Evolutionary conservation across 306 rosid species (phyloP), one percentile per base, ranked within the genome.

Genomic region (Cicer cuneatum): DNA sequence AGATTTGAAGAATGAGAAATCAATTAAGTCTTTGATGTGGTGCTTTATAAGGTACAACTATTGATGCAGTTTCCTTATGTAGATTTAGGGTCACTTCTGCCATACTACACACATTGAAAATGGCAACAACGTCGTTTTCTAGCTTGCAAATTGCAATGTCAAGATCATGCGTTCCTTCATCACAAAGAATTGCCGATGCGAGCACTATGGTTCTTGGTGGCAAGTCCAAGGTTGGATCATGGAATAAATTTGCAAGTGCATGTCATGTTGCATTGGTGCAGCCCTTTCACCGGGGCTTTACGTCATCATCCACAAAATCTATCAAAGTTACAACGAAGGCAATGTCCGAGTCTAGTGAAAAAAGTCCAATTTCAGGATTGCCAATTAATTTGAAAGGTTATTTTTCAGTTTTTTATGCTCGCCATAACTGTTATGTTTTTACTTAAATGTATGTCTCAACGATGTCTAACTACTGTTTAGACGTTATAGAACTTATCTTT

Each of bases 311-410:
- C 49, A 7, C 69, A 33, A 88, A 84, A 73, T 70, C 79, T 29
- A 78, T 79, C 64, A 85, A 74, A 80, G 14, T 72, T 60, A 76
- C 60, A 61, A 83, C 90, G 35, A 94, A 83, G 77, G 99, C 97
- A 33, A 77, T 76, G 87, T 77, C 95, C n/a, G 89, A 83, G 65
- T 71, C 88, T 66, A 86, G 81, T 59, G 87, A 85, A 71, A 74
- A 48, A 63, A 88, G 80, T 76, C 86, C 85, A 13, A 77, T 56
- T 57, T 79, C 93, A 1, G 98, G 98, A 78, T 84, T 91, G 83
- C 87, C 96, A 10, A 88, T 94, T 74, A 65, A 94, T 80, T 78
- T 94, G 70, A 90, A 47, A 88, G 98, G 98, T 91, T 68, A 37
- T 21, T 62, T 68, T 74, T 70, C 80, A 21, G 45, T 70, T 67